These are phyloP conservation scores for Rhinocladiella similis DNA, from an alignment of 2,329 filamentous ascomycete species.

Conservation along the genomic window DNA sequence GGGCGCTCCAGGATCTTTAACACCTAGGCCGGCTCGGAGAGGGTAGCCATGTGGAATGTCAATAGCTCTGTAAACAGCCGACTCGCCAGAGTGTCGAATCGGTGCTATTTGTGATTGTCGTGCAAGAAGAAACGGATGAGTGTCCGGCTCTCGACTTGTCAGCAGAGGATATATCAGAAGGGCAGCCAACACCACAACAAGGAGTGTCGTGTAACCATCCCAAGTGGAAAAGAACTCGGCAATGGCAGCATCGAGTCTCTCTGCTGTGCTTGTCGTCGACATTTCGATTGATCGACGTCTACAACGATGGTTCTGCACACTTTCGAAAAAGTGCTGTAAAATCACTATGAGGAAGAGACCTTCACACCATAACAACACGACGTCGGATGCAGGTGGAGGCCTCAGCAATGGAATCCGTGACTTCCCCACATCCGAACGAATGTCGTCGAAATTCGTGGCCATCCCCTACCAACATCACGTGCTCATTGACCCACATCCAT, in stretches of 20 bases:
- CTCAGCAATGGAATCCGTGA: too few species aligned
- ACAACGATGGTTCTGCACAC: too few species aligned
- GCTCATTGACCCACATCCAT: too few species aligned
- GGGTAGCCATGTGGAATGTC: slow-evolving; percentile 83
- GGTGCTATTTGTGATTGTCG: slow-evolving; percentile 77
- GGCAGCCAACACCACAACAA: slow-evolving; percentile 66
- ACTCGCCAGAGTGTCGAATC: slow-evolving; percentile 81
- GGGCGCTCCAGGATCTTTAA: slow-evolving; percentile 75
- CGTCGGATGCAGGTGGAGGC: neutral
- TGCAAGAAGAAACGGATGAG: slow-evolving; percentile 85
- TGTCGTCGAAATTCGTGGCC: neutral
- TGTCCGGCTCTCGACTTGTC: slow-evolving; percentile 77
- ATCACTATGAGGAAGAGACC: neutral
- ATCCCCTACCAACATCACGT: too few species aligned
- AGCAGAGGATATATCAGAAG: slow-evolving; percentile 71
- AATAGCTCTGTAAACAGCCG: slow-evolving; percentile 79
- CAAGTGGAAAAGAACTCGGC: slow-evolving; percentile 48
- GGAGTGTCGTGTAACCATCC: slow-evolving; percentile 75
- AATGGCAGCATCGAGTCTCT: slow-evolving; percentile 24
- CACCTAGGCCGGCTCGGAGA: slow-evolving; percentile 73
- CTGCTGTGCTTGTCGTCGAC: slow-evolving; percentile 17
- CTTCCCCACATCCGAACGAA: neutral
- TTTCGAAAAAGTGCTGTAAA: too few species aligned
- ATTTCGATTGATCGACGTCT: slow-evolving; percentile 8
- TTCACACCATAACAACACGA: neutral